Evolutionary conservation across 2,329 filamentous ascomycete species (phyloP).

Genomic region (Clonostachys rosea): DNA sequence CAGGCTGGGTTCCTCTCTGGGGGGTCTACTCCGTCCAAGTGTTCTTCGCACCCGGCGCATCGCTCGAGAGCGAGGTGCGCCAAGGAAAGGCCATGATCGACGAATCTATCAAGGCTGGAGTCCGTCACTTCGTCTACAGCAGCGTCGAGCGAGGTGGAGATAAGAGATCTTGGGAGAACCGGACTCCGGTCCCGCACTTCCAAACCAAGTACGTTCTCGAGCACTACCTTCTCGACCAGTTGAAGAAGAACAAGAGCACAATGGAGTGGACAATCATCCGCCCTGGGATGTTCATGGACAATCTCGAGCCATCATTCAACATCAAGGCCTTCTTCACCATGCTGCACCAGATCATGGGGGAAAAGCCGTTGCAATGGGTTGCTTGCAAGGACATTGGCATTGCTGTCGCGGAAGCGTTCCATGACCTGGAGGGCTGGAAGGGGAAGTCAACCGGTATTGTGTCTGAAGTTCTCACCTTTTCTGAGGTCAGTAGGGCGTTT

Average conservation of each 20-base stretch:
- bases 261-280: slow-evolving; percentile 56
- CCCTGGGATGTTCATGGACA: slow-evolving; percentile 55
- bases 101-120: slow-evolving; percentile 40
- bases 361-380: slow-evolving; percentile 22
- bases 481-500: neutral
- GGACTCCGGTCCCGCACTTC: slow-evolving; percentile 53
- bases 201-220: slow-evolving; percentile 52
- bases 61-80: slow-evolving; percentile 8
- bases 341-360: no score
- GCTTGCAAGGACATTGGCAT: slow-evolving; percentile 32
- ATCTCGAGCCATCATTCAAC: slow-evolving; percentile 21
- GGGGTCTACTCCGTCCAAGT: neutral
- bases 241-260: slow-evolving; percentile 20
- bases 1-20: neutral
- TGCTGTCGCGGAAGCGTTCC: slow-evolving; percentile 29
- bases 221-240: slow-evolving; percentile 39
- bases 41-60: neutral
- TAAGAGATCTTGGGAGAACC: slow-evolving; percentile 35
- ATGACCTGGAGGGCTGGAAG: slow-evolving; percentile 17
- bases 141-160: slow-evolving; percentile 53
- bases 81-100: slow-evolving; percentile 52
- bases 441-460: neutral
- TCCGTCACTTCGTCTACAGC: slow-evolving; percentile 54
- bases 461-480: neutral
- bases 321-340: slow-evolving; percentile 20